A percentile compares a stretch with the other conserved stretches of the same genome.
These are phyloP conservation scores for Coniferiporia weirii DNA, from an alignment of 1,284 basidiomycete species.

Conservation along the genomic window DNA sequence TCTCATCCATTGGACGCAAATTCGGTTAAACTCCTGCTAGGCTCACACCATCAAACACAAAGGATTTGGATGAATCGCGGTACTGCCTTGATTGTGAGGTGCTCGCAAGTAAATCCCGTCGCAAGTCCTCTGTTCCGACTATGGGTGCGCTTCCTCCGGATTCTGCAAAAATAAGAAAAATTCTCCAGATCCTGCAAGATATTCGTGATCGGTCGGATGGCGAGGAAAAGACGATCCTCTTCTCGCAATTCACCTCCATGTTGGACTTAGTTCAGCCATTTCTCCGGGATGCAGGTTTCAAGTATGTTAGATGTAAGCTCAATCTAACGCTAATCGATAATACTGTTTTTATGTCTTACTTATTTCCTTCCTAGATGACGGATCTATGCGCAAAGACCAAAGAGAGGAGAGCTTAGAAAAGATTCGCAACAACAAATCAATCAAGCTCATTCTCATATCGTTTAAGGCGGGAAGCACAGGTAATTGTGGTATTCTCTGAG, in stretches of 20 bases:
- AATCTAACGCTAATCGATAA: background rate
- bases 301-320: conserved; percentile 80
- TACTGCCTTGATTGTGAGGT: conserved; percentile 59
- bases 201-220: conserved; percentile 59
- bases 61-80: conserved; percentile 31
- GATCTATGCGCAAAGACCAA: conserved; percentile 73
- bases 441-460: conserved; percentile 84
- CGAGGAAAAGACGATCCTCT: conserved; percentile 87
- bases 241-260: conserved; percentile 89
- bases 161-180: conserved; percentile 87
- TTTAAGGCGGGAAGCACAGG: conserved; percentile 95
- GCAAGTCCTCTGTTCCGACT: conserved; percentile 25
- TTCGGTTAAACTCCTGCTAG: conserved; percentile 26
- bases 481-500: conserved; percentile 28
- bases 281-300: conserved; percentile 57
- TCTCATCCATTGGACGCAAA: conserved; percentile 5
- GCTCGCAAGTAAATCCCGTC: conserved; percentile 39
- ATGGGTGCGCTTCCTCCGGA: conserved; percentile 45
- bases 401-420: conserved; percentile 70
- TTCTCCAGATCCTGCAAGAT: conserved; percentile 66
- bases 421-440: conserved; percentile 59
- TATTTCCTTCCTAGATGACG: conserved; percentile 61
- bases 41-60: conserved; percentile 34
- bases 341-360: background rate
- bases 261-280: conserved; percentile 85